Base-by-base conservation (phyloP, 2,329 filamentous ascomycete genomes). In the Keithomyces neogunnii region DNA sequence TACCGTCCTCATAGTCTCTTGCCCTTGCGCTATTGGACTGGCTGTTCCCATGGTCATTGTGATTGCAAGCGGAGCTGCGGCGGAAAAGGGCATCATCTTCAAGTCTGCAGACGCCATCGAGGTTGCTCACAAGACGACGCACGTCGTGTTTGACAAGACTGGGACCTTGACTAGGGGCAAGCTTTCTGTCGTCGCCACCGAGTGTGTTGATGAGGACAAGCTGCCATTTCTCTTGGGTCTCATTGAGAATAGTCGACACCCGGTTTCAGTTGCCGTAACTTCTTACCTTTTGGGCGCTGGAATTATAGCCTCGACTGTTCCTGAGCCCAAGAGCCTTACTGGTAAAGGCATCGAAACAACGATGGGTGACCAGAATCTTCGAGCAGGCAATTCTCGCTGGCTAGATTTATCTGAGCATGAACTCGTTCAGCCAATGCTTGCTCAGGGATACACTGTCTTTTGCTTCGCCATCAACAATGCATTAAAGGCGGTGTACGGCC, bases 111-210 rank as follows among this genome's bases (percentile, higher is more conserved):
- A 81, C 42, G 75, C 75, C 2, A 80, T 88, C 26, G 86, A 90
- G 61, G 66, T 77, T 1, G 82, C 80, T 0, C 69, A 77, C 50
- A 83, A 79, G 53, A 69, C 78, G 0, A 75, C 80, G 0, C 81
- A 90, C 58, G 77, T 90, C 2, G 75, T 92, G 0, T 86, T 92
- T 57, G 87, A 92, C 70, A 92, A 92, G 66, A 92, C 88, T 0
- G 87, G 88, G 0, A 92, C 87, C 0, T 63, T 92, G 7, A 91
- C 87, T 0, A 63, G 72, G 30, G 84, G 82, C 0, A 72, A 74
- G 2, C 58, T 86, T 33, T 65, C 68, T 44, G 65, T 80, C 50
- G 62, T 63, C 53, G 30, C 9, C 9, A 55, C 57, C 4, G 55
- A 57, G 3, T 28, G 53, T 28, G 51, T 31, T 19, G 42, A 28